Evolutionary conservation across 208 protist genomes (phyloP).

Genomic region (Acanthamoeba polyphaga): DNA sequence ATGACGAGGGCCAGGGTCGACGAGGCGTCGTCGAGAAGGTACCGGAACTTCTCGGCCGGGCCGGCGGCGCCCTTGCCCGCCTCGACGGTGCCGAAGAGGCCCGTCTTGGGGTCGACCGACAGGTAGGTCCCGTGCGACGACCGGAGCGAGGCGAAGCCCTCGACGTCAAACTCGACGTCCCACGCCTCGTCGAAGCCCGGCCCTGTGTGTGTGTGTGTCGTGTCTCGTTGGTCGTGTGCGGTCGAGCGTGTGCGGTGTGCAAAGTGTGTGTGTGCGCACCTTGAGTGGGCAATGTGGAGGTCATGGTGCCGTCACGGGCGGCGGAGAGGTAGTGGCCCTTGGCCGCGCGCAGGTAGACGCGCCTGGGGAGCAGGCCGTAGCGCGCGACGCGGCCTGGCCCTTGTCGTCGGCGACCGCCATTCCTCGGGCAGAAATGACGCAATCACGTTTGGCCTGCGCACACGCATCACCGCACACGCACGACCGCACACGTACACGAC

Average conservation of each 20-base stretch:
- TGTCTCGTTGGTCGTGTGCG: too few species aligned
- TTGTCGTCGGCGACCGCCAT: slow-evolving; percentile 45
- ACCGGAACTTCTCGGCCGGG: neutral
- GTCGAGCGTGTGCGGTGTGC: too few species aligned
- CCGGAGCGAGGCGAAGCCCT: slow-evolving; percentile 41
- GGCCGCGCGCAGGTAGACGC: slow-evolving; percentile 1
- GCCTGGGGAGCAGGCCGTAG: slow-evolving; percentile 10
- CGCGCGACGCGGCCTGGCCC: neutral
- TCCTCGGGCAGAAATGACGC: neutral
- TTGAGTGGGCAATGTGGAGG: neutral
- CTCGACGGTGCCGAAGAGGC: neutral
- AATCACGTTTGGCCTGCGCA: slow-evolving; percentile 47
- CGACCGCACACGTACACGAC: too few species aligned
- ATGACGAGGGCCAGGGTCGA: slow-evolving; percentile 24
- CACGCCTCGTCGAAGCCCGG: slow-evolving; percentile 11
- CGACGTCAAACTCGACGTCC: slow-evolving; percentile 8
- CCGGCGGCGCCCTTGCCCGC: neutral
- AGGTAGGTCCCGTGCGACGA: slow-evolving; percentile 65
- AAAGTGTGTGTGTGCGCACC: neutral
- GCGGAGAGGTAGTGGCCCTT: slow-evolving; percentile 37
- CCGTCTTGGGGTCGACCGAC: slow-evolving; percentile 20
- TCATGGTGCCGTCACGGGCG: neutral
- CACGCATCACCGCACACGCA: too few species aligned
- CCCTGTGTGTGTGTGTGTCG: neutral
- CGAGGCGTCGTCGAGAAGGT: slow-evolving; percentile 29